Percentiles rank a stretch among this genome's conserved stretches.
Conservation (phyloP, 176 grass and related monocot species). For the Olyra latifolia region DNA sequence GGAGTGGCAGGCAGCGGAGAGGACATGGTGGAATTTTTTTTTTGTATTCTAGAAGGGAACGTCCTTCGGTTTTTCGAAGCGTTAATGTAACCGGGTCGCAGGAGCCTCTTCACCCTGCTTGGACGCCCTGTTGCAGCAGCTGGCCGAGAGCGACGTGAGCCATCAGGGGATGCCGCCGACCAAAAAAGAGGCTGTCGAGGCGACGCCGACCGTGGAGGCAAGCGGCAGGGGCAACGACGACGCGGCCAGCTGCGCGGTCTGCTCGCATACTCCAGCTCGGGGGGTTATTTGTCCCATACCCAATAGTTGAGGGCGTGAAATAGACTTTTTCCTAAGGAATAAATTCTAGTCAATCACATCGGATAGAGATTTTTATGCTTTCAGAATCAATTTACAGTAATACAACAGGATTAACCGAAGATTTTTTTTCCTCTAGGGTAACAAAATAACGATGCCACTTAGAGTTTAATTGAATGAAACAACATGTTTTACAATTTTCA, state of each 20-base stretch:
- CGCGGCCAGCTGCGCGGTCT: constrained; percentile 64
- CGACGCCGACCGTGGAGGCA: constrained; percentile 59
- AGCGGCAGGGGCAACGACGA: constrained; percentile 25
- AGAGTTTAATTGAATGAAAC: neutral
- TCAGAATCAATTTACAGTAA: constrained; percentile 2
- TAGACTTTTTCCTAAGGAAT: too few species aligned
- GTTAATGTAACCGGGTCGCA: too few species aligned
- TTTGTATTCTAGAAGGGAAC: too few species aligned
- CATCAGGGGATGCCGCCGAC: constrained; percentile 62
- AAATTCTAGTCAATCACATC: neutral
- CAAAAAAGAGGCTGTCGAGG: constrained; percentile 68
- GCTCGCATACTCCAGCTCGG: too few species aligned
- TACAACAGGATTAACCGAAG: neutral
- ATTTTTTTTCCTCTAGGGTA: too few species aligned
- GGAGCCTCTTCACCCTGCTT: too few species aligned
- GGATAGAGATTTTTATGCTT: neutral
- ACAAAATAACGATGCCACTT: too few species aligned
- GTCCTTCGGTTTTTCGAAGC: too few species aligned
- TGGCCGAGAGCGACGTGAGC: constrained; percentile 52
- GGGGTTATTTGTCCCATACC: too few species aligned
- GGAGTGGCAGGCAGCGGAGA: too few species aligned
- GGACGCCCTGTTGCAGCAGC: constrained; percentile 64
- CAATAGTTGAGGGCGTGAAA: too few species aligned
- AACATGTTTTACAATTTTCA: neutral
- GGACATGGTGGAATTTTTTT: too few species aligned